Conservation (phyloP, 2,329 filamentous ascomycete species). For the Nannizzia gypsea region DNA sequence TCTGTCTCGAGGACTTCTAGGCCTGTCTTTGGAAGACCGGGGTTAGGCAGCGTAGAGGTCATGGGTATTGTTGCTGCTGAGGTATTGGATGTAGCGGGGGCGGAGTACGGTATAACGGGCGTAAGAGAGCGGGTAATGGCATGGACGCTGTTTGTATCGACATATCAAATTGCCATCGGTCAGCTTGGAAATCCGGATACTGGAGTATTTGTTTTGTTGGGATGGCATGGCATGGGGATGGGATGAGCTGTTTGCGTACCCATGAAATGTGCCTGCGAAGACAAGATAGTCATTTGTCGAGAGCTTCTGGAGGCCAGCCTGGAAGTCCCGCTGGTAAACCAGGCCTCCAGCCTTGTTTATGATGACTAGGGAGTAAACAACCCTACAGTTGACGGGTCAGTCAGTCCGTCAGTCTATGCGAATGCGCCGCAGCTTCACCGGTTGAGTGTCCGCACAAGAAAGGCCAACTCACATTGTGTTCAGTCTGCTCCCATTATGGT, state of each 20-base stretch:
- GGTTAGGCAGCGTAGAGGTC: slow-evolving; percentile 24
- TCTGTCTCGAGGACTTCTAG: slow-evolving; percentile 88
- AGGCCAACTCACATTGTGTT: not conserved
- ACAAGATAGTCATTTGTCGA: slow-evolving; percentile 94
- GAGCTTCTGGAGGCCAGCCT: slow-evolving; percentile 74
- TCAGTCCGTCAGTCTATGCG: not conserved
- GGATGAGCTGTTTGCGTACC: slow-evolving; percentile 41
- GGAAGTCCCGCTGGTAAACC: slow-evolving; percentile 91
- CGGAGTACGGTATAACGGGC: slow-evolving; percentile 27
- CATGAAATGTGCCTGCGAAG: slow-evolving; percentile 92
- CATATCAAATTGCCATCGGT: not conserved
- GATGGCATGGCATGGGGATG: too few relatives aligned
- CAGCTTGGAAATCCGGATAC: not conserved
- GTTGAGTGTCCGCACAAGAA: not conserved
- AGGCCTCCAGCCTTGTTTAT: slow-evolving; percentile 98
- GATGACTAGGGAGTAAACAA: slow-evolving; percentile 87
- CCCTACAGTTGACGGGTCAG: slow-evolving; percentile 60
- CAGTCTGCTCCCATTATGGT: slow-evolving; percentile 5
- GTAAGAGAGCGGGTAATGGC: slow-evolving; percentile 50
- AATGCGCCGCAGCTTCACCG: not conserved
- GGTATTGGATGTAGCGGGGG: slow-evolving; percentile 20
- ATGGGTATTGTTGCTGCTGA: slow-evolving; percentile 17
- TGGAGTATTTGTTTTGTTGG: not conserved
- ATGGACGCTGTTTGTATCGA: slow-evolving; percentile 42
- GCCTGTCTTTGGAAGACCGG: slow-evolving; percentile 42